A percentile compares a stretch with the other conserved stretches of the same genome.
Evolutionary conservation across 179 eudicot species (phyloP).

Genomic region (Beta macrorhiza): DNA sequence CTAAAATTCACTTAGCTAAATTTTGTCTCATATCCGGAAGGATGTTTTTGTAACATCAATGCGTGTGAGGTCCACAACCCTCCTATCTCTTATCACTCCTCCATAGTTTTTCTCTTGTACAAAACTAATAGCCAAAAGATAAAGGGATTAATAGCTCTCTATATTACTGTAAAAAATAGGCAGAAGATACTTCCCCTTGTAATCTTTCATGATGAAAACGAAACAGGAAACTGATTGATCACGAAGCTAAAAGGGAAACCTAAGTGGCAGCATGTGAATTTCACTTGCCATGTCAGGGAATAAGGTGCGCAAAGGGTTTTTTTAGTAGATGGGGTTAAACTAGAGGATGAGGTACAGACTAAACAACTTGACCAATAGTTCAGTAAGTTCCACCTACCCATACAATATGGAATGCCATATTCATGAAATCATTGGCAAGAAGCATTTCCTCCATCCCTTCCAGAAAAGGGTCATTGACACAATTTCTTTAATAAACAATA

Average conservation of each 20-base stretch:
- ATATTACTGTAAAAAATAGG: constrained; percentile 11
- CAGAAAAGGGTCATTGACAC: constrained; percentile 11
- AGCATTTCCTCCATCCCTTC: constrained; percentile 19
- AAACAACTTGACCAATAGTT: constrained; percentile 12
- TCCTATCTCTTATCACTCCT: no score
- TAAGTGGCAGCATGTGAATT: constrained; percentile 7
- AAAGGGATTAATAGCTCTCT: no score
- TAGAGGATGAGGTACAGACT: constrained; percentile 12
- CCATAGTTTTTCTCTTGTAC: no score
- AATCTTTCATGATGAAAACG: background rate
- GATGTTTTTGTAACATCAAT: no score
- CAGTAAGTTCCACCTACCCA: constrained; percentile 2
- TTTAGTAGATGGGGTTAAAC: background rate
- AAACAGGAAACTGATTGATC: background rate
- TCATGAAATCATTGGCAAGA: constrained; percentile 19
- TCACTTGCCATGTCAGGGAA: constrained; percentile 2
- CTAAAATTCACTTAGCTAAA: no score
- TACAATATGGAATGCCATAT: constrained; percentile 11
- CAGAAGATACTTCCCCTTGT: background rate
- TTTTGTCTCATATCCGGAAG: no score
- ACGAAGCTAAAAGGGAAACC: constrained; percentile 4
- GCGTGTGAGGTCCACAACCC: no score
- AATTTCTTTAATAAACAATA: constrained; percentile 14
- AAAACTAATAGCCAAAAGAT: no score
- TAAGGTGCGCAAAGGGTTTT: background rate